Conservation (phyloP, 1,284 basidiomycete genomes). For the Puccinia hordei region DNA sequence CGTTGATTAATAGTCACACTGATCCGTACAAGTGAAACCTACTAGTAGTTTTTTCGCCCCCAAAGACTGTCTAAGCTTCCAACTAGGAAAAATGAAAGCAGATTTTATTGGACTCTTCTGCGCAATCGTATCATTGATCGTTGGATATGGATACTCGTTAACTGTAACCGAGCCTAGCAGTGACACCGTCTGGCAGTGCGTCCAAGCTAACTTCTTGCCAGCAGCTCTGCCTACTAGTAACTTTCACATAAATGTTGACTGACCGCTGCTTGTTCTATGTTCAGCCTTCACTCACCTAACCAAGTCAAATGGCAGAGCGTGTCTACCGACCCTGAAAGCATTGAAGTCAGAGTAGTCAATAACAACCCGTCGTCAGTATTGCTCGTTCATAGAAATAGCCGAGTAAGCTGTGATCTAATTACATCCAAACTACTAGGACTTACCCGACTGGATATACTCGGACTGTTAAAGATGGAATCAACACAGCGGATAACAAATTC, state of each 20-base stretch:
- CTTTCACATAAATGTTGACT: neutral
- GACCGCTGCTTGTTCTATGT: neutral
- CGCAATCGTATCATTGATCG: conserved; percentile 12
- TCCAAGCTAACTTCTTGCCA: neutral
- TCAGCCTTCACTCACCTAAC: conserved; percentile 26
- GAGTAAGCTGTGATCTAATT: neutral
- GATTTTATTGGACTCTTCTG: neutral
- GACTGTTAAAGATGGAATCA: conserved; percentile 44
- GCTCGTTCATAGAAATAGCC: neutral
- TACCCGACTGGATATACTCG: conserved; percentile 42
- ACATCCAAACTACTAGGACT: neutral
- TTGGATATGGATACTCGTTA: conserved; percentile 10
- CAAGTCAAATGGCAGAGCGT: conserved; percentile 44
- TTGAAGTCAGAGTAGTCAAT: conserved; percentile 44
- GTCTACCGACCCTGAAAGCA: conserved; percentile 32
- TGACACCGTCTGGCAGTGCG: conserved; percentile 42
- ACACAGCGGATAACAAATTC: conserved; percentile 46
- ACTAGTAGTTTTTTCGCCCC: neutral
- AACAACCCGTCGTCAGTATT: conserved; percentile 41
- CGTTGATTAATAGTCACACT: neutral
- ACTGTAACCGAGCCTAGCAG: conserved; percentile 33
- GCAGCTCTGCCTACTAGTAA: neutral
- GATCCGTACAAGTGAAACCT: neutral
- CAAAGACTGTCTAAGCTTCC: neutral
- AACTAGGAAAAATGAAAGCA: conserved; percentile 6